Percentiles rank a stretch among this genome's conserved stretches.
Evolutionary conservation across 352 stramenopile species (phyloP).

Genomic region (Phytophthora cryptogea): DNA sequence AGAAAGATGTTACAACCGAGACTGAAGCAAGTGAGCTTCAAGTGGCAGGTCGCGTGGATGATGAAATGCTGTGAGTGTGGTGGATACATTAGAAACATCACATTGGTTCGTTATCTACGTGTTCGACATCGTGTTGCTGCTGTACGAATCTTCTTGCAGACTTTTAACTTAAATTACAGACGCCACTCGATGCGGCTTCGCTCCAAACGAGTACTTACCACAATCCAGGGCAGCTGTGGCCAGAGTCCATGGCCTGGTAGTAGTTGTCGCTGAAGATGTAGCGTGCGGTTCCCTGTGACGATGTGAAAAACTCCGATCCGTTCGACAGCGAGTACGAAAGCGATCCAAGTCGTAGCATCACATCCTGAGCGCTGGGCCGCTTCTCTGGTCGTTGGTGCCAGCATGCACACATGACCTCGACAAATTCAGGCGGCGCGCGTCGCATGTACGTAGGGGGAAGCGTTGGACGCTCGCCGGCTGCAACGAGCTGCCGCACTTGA

Average conservation of each 20-base stretch:
- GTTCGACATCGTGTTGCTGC: neutral
- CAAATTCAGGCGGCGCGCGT: slow-evolving; percentile 58
- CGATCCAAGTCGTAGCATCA: slow-evolving; percentile 69
- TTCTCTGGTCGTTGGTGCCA: slow-evolving; percentile 64
- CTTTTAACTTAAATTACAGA: slow-evolving; percentile 22
- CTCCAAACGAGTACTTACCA: slow-evolving; percentile 16
- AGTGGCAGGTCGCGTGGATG: no score
- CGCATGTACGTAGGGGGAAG: slow-evolving; percentile 52
- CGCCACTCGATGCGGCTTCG: neutral
- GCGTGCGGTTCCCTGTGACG: slow-evolving; percentile 43
- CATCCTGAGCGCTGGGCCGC: slow-evolving; percentile 58
- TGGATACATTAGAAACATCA: no score
- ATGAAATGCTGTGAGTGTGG: no score
- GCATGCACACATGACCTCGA: slow-evolving; percentile 65
- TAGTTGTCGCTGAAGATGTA: slow-evolving; percentile 75
- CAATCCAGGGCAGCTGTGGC: slow-evolving; percentile 46
- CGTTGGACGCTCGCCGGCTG: slow-evolving; percentile 54
- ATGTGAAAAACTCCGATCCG: slow-evolving; percentile 32
- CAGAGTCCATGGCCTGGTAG: slow-evolving; percentile 72
- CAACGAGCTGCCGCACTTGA: slow-evolving; percentile 64
- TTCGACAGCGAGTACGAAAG: slow-evolving; percentile 62
- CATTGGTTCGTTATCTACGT: neutral
- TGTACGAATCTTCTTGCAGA: neutral
- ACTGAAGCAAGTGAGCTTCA: no score
- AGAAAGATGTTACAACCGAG: neutral